These are phyloP conservation scores for Penicillium cosmopolitanum DNA, from an alignment of 495 filamentous ascomycete genomes.

Conservation along the genomic window DNA sequence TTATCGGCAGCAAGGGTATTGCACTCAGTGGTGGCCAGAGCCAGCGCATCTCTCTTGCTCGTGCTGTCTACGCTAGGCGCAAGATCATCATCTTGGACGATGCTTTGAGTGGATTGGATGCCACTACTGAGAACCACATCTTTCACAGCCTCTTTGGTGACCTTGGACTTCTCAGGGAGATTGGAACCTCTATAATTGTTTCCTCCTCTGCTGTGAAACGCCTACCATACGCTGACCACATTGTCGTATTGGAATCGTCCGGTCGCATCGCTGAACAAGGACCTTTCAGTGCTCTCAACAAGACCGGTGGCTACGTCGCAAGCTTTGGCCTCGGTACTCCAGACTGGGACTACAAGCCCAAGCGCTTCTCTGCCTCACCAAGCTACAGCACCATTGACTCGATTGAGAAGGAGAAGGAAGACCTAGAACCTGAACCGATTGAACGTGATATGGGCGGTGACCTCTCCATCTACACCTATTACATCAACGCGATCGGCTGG, in stretches of 20 bases:
- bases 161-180: conserved; percentile 55
- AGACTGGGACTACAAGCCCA: conserved; percentile 36
- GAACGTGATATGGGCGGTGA: conserved; percentile 53
- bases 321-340: conserved; percentile 43
- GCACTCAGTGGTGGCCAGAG: conserved; percentile 69
- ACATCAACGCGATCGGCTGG: conserved; percentile 56
- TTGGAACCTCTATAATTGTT: conserved; percentile 54
- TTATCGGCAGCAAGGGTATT: conserved; percentile 66
- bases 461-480: conserved; percentile 61
- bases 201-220: conserved; percentile 54
- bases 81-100: conserved; percentile 61
- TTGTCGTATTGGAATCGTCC: conserved; percentile 52
- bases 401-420: conserved; percentile 28
- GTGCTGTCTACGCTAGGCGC: conserved; percentile 61
- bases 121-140: conserved; percentile 61
- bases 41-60: conserved; percentile 64
- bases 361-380: conserved; percentile 26
- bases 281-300: conserved; percentile 48
- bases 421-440: conserved; percentile 25
- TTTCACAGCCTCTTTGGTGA: conserved; percentile 59
- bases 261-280: conserved; percentile 56
- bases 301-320: conserved; percentile 53
- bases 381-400: conserved; percentile 25
- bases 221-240: conserved; percentile 54
- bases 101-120: conserved; percentile 63